A percentile compares a stretch with the other conserved stretches of the same genome.
These are phyloP conservation scores for Boechera stricta DNA, from an alignment of 345 rosid species.

Conservation along the genomic window DNA sequence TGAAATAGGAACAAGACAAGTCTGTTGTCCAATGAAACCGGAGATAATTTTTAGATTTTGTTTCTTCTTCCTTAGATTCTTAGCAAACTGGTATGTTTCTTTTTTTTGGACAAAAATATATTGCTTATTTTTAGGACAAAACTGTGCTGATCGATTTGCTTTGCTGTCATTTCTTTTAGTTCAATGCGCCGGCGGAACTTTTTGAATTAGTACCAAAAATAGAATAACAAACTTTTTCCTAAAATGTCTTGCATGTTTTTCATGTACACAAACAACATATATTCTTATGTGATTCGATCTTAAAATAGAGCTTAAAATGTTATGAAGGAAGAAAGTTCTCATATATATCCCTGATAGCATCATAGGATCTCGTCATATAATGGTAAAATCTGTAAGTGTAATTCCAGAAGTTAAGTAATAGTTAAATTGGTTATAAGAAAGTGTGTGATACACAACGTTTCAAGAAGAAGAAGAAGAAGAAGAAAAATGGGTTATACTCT, in stretches of 20 bases:
- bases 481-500: slow-evolving; percentile 4
- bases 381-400: too few species aligned
- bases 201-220: not conserved
- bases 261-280: slow-evolving; percentile 3
- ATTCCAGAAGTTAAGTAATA: too few species aligned
- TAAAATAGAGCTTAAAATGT: not conserved
- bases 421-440: not conserved
- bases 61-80: slow-evolving; percentile 33
- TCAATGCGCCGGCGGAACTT: not conserved
- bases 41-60: slow-evolving; percentile 36
- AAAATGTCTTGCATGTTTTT: slow-evolving; percentile 10
- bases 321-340: too few species aligned
- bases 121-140: slow-evolving; percentile 22
- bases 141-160: slow-evolving; percentile 9
- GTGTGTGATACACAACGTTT: not conserved
- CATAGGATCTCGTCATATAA: not conserved
- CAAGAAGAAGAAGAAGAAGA: slow-evolving; percentile 16
- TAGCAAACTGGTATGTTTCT: slow-evolving; percentile 5
- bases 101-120: too few species aligned
- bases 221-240: slow-evolving; percentile 20
- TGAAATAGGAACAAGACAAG: slow-evolving; percentile 40
- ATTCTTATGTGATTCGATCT: not conserved
- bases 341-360: not conserved
- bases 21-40: slow-evolving; percentile 31
- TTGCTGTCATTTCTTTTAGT: slow-evolving; percentile 27